These are phyloP conservation scores for Euptelea pleiosperma DNA, from an alignment of 164 flowering plant genomes.

Conservation along the genomic window DNA sequence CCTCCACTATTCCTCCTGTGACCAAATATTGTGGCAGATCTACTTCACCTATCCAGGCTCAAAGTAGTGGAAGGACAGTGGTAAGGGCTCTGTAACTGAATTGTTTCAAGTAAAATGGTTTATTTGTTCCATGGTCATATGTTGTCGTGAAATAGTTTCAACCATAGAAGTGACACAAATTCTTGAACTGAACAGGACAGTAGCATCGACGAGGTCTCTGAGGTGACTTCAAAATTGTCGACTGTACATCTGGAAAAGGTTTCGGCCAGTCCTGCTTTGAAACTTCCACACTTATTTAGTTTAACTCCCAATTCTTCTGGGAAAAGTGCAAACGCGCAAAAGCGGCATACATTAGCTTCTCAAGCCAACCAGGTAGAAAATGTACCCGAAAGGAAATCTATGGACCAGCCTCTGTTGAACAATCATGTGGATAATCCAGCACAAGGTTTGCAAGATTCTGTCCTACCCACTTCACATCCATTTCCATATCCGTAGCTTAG, in stretches of 20 bases:
- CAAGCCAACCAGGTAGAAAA: conserved; percentile 50
- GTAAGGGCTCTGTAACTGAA: conserved; percentile 28
- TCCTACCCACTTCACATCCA: background rate
- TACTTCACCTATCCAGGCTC: conserved; percentile 59
- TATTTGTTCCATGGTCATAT: background rate
- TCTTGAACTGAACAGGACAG: conserved; percentile 49
- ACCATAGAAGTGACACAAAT: background rate
- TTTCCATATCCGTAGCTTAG: background rate
- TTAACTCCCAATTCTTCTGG: conserved; percentile 81
- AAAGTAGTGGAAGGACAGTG: conserved; percentile 69
- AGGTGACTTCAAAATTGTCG: conserved; percentile 68
- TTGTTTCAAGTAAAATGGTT: background rate
- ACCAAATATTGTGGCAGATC: conserved; percentile 46
- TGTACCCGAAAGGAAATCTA: conserved; percentile 46
- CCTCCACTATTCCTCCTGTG: conserved; percentile 53
- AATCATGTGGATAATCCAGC: conserved; percentile 40
- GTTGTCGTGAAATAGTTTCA: conserved; percentile 3
- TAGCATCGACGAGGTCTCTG: conserved; percentile 52
- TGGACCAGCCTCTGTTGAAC: conserved; percentile 42
- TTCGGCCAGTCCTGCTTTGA: conserved; percentile 68
- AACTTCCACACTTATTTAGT: conserved; percentile 89
- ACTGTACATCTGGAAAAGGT: conserved; percentile 65
- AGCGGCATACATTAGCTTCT: conserved; percentile 40
- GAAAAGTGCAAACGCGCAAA: conserved; percentile 61
- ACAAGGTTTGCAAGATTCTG: conserved; percentile 51